Base-by-base conservation (phyloP, 257 asterid species). In the Rubia yunnanensis region DNA sequence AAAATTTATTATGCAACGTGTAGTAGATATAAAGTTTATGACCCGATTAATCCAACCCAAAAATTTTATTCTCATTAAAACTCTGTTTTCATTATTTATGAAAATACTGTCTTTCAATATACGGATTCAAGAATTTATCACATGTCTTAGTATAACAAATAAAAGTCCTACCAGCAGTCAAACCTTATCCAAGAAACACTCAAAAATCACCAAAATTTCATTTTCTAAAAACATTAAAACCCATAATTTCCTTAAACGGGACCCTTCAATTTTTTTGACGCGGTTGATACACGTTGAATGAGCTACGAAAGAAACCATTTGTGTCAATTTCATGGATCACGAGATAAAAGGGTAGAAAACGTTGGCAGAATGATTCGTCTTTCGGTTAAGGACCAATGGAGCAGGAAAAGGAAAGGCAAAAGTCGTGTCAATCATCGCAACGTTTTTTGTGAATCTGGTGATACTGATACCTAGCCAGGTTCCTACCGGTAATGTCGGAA, bases 381-480 rank as follows among this genome's bases (percentile, higher is more conserved):
- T 44, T 44, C 3, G 22, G 52, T 15, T 39, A 15, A 44, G 52
- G 52, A 44, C 52, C 22, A 44, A 0, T 44, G 52, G 52, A 44
- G 52, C 52, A 44, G 20, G 14, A 44, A 44, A 15, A 44, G 52
- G 52, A 44, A 44, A 44, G 8, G 20, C 52, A 14, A 44, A 44
- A 44, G 52, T 50, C 28, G 57, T 50, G 54, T 50, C 57, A 50
- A 20, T 50, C 52, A 44, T 50, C 57, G 3, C 27, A 20, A 5
- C 57, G 57, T 50, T 18, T 50, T 50, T 50, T 26, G n/a, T 53
- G 59, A 53, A 53, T 53, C 59, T 53, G 15, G 59, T 53, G 59
- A 22, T 22, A 23, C 57, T 2, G 57, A 50, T 50, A 50, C 28
- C 57, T 50, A 50, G 57, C 57, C 57, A 50, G 57, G 57, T 50